Conservation (phyloP, 108 stramenopile species). For the Skeletonema menzelii region DNA sequence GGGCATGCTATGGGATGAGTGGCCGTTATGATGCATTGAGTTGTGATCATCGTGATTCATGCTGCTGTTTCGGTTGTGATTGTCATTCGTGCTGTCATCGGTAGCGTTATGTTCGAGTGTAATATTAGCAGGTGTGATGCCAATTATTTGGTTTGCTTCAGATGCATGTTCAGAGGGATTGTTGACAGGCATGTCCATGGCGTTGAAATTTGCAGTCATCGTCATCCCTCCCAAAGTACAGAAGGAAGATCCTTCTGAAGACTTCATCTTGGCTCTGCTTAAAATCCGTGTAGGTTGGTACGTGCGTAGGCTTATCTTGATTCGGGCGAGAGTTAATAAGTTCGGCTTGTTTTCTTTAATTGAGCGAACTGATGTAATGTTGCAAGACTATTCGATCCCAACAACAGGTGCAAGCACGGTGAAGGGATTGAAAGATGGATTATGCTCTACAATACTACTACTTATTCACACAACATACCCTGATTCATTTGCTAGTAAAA, state of each 20-base stretch:
- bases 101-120: not conserved
- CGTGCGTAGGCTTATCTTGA: too few relatives aligned
- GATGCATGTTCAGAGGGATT: not conserved
- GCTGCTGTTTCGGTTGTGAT: not conserved
- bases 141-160: not conserved
- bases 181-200: not conserved
- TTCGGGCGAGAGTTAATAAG: too few relatives aligned
- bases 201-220: not conserved
- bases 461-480: too few relatives aligned
- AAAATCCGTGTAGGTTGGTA: too few relatives aligned
- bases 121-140: not conserved
- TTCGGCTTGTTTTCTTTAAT: too few relatives aligned
- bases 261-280: not conserved
- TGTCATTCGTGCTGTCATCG: not conserved
- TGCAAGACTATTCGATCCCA: too few relatives aligned
- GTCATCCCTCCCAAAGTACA: slow-evolving; percentile 19
- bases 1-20: not conserved
- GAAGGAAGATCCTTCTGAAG: slow-evolving; percentile 4
- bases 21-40: slow-evolving; percentile 13
- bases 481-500: too few relatives aligned
- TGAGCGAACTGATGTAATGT: too few relatives aligned
- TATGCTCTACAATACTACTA: too few relatives aligned
- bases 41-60: slow-evolving; percentile 2
- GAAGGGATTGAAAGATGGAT: too few relatives aligned
- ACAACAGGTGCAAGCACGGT: too few relatives aligned